phyloP scores from a whole-genome alignment of 2,329 filamentous ascomycete genomes.

The Parascedosporium putredinis region DNA sequence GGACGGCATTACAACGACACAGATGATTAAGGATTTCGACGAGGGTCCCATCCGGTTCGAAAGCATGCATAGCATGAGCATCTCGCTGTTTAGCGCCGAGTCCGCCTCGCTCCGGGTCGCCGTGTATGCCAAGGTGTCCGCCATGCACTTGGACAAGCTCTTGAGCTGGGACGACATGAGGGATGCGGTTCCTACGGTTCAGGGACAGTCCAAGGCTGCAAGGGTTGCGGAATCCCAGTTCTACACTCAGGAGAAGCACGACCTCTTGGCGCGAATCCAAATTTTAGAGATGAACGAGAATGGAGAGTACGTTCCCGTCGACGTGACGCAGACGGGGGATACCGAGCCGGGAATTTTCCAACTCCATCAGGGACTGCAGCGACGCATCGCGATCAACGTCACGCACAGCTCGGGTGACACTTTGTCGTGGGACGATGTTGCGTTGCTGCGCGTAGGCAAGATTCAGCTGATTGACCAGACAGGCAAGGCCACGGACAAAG shows the following conservation, averaged over 20 bases:
- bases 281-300: constrained; percentile 85
- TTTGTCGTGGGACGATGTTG: constrained; percentile 79
- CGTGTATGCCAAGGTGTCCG: constrained; percentile 81
- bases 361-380: constrained; percentile 86
- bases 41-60: constrained; percentile 89
- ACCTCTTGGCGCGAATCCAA: constrained; percentile 79
- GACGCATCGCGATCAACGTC: constrained; percentile 78
- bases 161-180: constrained; percentile 99
- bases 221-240: constrained; percentile 87
- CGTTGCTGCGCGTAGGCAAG: constrained; percentile 64
- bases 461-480: constrained; percentile 75
- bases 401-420: constrained; percentile 83
- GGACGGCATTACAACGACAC: constrained; percentile 86
- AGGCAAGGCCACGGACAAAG: constrained; percentile 75
- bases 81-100: constrained; percentile 59
- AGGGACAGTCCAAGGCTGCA: constrained; percentile 44
- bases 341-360: constrained; percentile 88
- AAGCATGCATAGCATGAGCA: constrained; percentile 96
- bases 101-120: constrained; percentile 73
- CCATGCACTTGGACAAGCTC: constrained; percentile 93
- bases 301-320: constrained; percentile 83
- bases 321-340: constrained; percentile 77
- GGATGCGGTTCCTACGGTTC: constrained; percentile 56
- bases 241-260: constrained; percentile 85
- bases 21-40: constrained; percentile 89